Percentiles rank a stretch among this genome's conserved stretches.
These are phyloP conservation scores for Danielozyma ontarioensis DNA, from an alignment of 805 yeast genomes.

Conservation along the genomic window DNA sequence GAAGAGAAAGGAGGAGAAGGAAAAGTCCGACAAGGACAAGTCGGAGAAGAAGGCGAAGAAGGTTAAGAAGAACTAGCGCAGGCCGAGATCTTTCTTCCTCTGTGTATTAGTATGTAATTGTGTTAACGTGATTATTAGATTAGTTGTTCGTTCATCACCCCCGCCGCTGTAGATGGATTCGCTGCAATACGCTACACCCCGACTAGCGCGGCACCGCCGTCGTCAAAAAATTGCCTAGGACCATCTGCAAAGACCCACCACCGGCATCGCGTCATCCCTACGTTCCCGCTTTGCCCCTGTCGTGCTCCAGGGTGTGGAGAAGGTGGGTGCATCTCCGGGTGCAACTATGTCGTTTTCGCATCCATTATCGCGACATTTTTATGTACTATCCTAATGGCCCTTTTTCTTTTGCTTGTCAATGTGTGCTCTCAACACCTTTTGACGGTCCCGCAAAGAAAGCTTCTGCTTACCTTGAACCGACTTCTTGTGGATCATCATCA, in stretches of 20 bases:
- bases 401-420: slow-evolving; percentile 87
- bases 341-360: neutral
- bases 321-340: no score
- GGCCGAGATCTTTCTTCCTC: neutral
- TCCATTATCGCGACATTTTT: neutral
- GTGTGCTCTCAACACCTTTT: slow-evolving; percentile 80
- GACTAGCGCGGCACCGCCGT: no score
- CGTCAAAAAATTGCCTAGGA: no score
- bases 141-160: no score
- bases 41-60: slow-evolving; percentile 11
- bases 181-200: no score
- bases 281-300: no score
- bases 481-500: slow-evolving; percentile 96
- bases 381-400: slow-evolving; percentile 44
- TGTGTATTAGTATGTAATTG: slow-evolving; percentile 2
- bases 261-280: no score
- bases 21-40: slow-evolving; percentile 6
- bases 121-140: slow-evolving; percentile 1
- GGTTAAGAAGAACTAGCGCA: slow-evolving; percentile 9
- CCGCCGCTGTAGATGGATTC: no score
- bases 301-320: no score
- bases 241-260: no score
- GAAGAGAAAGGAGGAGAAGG: slow-evolving; percentile 5
- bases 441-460: slow-evolving; percentile 86
- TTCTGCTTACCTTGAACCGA: slow-evolving; percentile 92